Conservation (phyloP, 2,329 filamentous ascomycete genomes). For the Penicillium sp. region DNA sequence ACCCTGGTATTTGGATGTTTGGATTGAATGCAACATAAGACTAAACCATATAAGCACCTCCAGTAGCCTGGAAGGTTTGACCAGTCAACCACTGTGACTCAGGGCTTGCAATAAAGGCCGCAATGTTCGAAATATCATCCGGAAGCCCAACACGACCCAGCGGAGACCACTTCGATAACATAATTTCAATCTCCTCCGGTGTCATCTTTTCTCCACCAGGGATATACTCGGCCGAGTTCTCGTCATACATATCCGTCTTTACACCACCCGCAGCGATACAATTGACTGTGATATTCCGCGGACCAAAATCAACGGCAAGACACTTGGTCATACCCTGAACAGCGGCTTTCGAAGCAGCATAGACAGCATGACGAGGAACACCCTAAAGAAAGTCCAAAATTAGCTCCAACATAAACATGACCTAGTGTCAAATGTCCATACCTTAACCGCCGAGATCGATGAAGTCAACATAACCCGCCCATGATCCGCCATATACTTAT, state of each 20-base stretch:
- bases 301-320: slow-evolving; percentile 22
- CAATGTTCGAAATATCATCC: slow-evolving; percentile 21
- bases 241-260: slow-evolving; percentile 25
- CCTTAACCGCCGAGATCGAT: slow-evolving; percentile 24
- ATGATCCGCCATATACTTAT: slow-evolving; percentile 19
- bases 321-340: slow-evolving; percentile 25
- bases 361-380: slow-evolving; percentile 20
- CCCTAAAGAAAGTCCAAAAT: slow-evolving; percentile 5
- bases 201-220: slow-evolving; percentile 21
- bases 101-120: slow-evolving; percentile 21
- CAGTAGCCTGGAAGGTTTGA: slow-evolving; percentile 23
- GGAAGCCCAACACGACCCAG: slow-evolving; percentile 18
- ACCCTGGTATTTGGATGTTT: background rate
- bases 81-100: slow-evolving; percentile 27
- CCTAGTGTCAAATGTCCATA: background rate
- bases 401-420: background rate
- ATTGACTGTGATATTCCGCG: slow-evolving; percentile 23
- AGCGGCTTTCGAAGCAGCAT: slow-evolving; percentile 23
- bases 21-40: background rate
- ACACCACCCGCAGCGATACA: slow-evolving; percentile 25
- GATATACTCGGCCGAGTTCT: slow-evolving; percentile 21
- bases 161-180: slow-evolving; percentile 23
- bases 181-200: slow-evolving; percentile 16
- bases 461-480: slow-evolving; percentile 23
- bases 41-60: slow-evolving; percentile 22